Percentiles rank a stretch among this genome's conserved stretches.
Evolutionary conservation across 805 yeast species (phyloP).

Genomic region (Debaryomyces prosopidis): DNA sequence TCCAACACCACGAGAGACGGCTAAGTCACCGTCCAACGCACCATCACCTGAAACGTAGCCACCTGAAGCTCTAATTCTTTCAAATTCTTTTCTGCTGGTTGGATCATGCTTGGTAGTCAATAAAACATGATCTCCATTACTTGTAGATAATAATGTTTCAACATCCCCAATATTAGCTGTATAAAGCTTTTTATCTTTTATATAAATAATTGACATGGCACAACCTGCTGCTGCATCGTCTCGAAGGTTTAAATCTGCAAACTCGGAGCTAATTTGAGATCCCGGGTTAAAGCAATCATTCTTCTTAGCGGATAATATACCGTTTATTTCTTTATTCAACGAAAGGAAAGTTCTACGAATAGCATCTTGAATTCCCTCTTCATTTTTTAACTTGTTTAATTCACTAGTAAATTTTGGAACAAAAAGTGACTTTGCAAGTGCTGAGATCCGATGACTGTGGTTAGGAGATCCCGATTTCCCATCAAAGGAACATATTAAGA

Average conservation of each 20-base stretch:
- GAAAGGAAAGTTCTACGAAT: slow-evolving; percentile 77
- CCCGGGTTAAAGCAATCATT: slow-evolving; percentile 42
- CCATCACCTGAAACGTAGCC: slow-evolving; percentile 88
- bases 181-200: slow-evolving; percentile 67
- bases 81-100: slow-evolving; percentile 72
- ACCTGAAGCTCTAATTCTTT: slow-evolving; percentile 86
- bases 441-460: slow-evolving; percentile 56
- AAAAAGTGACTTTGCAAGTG: slow-evolving; percentile 70
- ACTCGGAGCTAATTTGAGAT: slow-evolving; percentile 25
- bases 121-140: slow-evolving; percentile 76
- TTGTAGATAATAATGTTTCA: slow-evolving; percentile 73
- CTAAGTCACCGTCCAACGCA: slow-evolving; percentile 77
- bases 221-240: slow-evolving; percentile 81
- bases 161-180: slow-evolving; percentile 92
- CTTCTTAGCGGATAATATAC: slow-evolving; percentile 46
- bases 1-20: slow-evolving; percentile 90
- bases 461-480: slow-evolving; percentile 64
- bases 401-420: slow-evolving; percentile 70
- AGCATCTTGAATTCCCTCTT: slow-evolving; percentile 67
- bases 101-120: slow-evolving; percentile 85
- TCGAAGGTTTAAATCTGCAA: slow-evolving; percentile 51
- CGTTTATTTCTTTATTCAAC: slow-evolving; percentile 80
- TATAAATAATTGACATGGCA: slow-evolving; percentile 77
- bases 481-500: slow-evolving; percentile 79
- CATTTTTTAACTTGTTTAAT: slow-evolving; percentile 43